Conservation (phyloP, 768 basidiomycete genomes). For the Pulveroboletus sp. region DNA sequence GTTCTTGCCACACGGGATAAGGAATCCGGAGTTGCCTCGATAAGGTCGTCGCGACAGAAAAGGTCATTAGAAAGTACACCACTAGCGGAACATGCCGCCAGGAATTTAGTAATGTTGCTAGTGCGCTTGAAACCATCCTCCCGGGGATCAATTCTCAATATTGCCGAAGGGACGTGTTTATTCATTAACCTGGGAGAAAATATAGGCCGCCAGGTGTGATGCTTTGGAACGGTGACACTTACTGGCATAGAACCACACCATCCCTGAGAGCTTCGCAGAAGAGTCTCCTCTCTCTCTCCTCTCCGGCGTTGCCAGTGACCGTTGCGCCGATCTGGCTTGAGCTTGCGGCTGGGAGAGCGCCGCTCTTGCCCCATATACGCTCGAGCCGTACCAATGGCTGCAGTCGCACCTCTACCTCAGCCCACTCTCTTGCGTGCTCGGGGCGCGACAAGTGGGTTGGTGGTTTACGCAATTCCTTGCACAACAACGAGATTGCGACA, state of each 20-base stretch:
- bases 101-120: slow-evolving; percentile 73
- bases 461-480: slow-evolving; percentile 61
- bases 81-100: slow-evolving; percentile 68
- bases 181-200: slow-evolving; percentile 61
- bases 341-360: slow-evolving; percentile 39
- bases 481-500: slow-evolving; percentile 57
- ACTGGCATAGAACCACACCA: slow-evolving; percentile 90
- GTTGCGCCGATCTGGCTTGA: slow-evolving; percentile 37
- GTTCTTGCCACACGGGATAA: slow-evolving; percentile 71
- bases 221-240: slow-evolving; percentile 35
- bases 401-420: slow-evolving; percentile 69
- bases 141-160: slow-evolving; percentile 59
- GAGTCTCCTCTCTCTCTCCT: slow-evolving; percentile 68
- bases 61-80: slow-evolving; percentile 60
- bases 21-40: slow-evolving; percentile 54
- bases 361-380: slow-evolving; percentile 71
- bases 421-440: slow-evolving; percentile 58
- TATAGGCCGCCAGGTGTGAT: slow-evolving; percentile 2
- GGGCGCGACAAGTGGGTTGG: slow-evolving; percentile 52
- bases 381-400: slow-evolving; percentile 62
- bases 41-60: slow-evolving; percentile 66
- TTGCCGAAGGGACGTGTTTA: slow-evolving; percentile 60
- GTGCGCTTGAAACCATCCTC: slow-evolving; percentile 64
- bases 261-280: slow-evolving; percentile 79
- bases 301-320: slow-evolving; percentile 49